These are phyloP conservation scores for Dinochytrium kinnereticum DNA, from an alignment of 371 early-diverging fungal genomes.

Conservation along the genomic window DNA sequence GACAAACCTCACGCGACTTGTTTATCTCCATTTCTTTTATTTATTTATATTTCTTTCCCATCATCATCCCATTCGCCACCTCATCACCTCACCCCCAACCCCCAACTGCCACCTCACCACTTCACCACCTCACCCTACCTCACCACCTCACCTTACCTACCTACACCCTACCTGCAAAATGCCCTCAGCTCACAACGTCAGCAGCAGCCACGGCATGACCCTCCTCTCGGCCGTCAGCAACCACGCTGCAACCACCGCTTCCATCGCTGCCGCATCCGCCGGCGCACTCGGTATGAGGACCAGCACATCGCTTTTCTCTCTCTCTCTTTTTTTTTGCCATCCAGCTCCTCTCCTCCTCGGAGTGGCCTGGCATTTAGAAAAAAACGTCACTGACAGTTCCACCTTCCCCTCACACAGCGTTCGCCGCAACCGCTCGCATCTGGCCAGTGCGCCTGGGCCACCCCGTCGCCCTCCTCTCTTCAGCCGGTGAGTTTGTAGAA, in stretches of 20 bases:
- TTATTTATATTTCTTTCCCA: neutral
- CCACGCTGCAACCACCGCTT: neutral
- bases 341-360: neutral
- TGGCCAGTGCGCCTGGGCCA: neutral
- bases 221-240: neutral
- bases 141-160: conserved; percentile 1
- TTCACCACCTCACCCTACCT: neutral
- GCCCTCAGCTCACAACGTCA: too few relatives aligned
- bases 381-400: too few relatives aligned
- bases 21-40: too few relatives aligned
- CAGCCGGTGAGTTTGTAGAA: neutral
- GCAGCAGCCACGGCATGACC: too few relatives aligned
- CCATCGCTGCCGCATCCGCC: neutral
- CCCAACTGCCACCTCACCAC: neutral
- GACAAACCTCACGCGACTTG: too few relatives aligned
- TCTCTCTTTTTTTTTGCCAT: neutral
- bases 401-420: neutral
- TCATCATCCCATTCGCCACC: neutral
- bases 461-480: neutral
- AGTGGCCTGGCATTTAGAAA: neutral
- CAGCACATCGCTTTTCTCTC: too few relatives aligned
- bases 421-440: neutral
- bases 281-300: neutral
- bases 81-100: neutral
- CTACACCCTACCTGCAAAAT: too few relatives aligned